A percentile compares a stretch with the other conserved stretches of the same genome.
phyloP scores from a whole-genome alignment of 805 yeast species.

The Kodamaea kaohsiungensis region DNA sequence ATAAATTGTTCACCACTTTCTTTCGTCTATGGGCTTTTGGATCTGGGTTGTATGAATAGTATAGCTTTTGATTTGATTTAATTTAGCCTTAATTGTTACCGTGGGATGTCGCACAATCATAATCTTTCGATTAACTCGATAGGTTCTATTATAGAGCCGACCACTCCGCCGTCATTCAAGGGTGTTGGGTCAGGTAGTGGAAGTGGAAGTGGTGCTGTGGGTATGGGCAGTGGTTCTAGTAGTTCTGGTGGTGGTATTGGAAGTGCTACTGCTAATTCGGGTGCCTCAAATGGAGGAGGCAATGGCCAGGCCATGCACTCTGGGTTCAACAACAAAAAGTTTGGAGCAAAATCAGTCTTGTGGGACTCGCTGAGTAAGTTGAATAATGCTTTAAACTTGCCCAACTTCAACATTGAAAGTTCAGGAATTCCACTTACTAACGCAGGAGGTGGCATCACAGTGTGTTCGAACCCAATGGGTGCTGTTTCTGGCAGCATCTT shows the following conservation, averaged over 20 bases:
- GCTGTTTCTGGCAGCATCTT: constrained; percentile 3
- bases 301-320: too few relatives aligned
- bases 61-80: background rate
- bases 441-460: background rate
- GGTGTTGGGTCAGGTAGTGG: background rate
- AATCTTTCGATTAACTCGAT: constrained; percentile 45
- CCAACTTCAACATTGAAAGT: constrained; percentile 27
- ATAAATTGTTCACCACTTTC: background rate
- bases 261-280: background rate
- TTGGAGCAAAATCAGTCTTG: constrained; percentile 20
- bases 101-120: constrained; percentile 26
- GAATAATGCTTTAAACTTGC: constrained; percentile 28
- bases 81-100: background rate
- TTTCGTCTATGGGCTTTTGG: constrained; percentile 1
- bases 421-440: background rate
- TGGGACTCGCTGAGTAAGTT: constrained; percentile 33
- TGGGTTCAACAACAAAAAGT: constrained; percentile 1
- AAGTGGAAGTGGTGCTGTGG: background rate
- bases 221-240: background rate
- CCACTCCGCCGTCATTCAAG: constrained; percentile 45
- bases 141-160: constrained; percentile 49
- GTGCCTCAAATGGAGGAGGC: background rate
- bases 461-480: background rate
- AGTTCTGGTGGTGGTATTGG: background rate
- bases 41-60: background rate